These are phyloP conservation scores for Rhipidocladum racemiflorum DNA, from an alignment of 176 grass and related monocot genomes.

Conservation along the genomic window DNA sequence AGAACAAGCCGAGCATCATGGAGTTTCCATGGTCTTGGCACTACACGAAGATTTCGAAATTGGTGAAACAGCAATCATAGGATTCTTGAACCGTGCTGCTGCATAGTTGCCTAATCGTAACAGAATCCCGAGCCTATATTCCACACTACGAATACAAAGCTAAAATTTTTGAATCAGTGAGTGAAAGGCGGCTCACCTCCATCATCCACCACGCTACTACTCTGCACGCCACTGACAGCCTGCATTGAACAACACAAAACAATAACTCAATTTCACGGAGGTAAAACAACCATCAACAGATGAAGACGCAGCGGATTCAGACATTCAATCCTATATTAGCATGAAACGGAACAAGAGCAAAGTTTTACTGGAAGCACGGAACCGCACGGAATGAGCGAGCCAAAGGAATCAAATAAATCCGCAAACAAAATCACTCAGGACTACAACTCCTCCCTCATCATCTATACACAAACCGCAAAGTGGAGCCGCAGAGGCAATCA, in stretches of 20 bases:
- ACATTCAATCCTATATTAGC: background rate
- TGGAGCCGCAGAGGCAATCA: background rate
- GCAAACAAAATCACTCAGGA: background rate
- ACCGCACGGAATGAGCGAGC: too few relatives aligned
- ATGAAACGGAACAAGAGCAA: background rate
- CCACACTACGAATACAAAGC: background rate
- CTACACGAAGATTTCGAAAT: background rate
- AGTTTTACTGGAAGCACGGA: background rate
- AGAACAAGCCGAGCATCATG: slow-evolving; percentile 86
- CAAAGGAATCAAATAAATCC: background rate
- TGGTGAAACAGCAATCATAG: background rate
- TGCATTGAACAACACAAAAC: background rate
- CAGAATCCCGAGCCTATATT: too few relatives aligned
- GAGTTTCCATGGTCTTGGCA: slow-evolving; percentile 68
- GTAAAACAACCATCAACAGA: background rate
- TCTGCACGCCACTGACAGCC: background rate
- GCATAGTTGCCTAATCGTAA: background rate
- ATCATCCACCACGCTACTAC: background rate
- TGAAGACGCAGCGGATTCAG: background rate
- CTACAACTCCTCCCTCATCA: background rate
- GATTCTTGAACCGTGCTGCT: background rate
- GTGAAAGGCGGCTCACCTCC: background rate
- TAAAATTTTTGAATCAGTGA: background rate
- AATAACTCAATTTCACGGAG: background rate
- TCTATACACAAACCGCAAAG: background rate